A percentile compares a stretch with the other conserved stretches of the same genome.
Conservation (phyloP, 2,329 filamentous ascomycete species). For the Diaporthe caulivora region DNA sequence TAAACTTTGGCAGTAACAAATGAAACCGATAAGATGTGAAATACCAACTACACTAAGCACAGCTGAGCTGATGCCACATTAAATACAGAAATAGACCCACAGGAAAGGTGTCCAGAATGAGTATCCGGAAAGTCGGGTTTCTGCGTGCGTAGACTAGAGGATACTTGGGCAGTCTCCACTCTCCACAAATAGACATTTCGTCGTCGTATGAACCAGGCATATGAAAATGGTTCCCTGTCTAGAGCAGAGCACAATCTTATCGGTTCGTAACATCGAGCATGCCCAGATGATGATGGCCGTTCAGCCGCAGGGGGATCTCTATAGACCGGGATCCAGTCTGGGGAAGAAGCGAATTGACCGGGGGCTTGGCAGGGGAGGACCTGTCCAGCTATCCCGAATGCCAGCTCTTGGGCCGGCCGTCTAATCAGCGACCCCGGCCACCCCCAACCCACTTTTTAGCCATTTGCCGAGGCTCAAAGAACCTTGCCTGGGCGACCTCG, state of each 20-base stretch:
- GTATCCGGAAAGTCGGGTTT: background rate
- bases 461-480: slow-evolving; percentile 21
- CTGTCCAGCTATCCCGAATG: background rate
- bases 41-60: background rate
- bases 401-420: slow-evolving; percentile 7
- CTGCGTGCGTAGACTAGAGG: background rate
- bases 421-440: slow-evolving; percentile 23
- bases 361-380: slow-evolving; percentile 27
- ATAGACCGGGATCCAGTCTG: slow-evolving; percentile 24
- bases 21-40: background rate
- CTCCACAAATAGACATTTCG: background rate
- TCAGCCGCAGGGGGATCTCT: slow-evolving; percentile 5
- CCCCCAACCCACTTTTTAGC: slow-evolving; percentile 23
- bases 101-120: background rate
- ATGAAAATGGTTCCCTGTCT: background rate
- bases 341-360: slow-evolving; percentile 27
- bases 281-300: background rate
- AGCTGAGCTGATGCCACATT: background rate
- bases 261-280: background rate
- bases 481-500: slow-evolving; percentile 15
- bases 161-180: background rate
- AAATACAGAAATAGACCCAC: background rate
- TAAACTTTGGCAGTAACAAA: background rate
- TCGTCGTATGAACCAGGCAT: background rate
- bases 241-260: slow-evolving; percentile 21